A percentile compares a stretch with the other conserved stretches of the same genome.
Conservation (phyloP, 2,329 filamentous ascomycete species). For the Huntiella bhutanensis region DNA sequence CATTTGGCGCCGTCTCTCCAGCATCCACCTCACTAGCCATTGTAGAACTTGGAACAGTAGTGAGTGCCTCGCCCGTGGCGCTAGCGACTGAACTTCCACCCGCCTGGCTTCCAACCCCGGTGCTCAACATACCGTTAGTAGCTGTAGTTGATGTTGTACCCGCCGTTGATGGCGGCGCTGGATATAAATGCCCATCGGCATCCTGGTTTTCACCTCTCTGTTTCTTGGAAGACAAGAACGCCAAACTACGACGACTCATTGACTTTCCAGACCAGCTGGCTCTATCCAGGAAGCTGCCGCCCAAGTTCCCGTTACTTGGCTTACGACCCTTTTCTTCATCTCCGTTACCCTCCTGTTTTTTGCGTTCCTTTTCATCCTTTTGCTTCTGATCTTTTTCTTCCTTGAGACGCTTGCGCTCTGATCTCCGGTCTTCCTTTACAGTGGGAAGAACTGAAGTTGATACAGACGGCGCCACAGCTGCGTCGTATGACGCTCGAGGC, state of each 20-base stretch:
- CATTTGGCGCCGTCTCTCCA: not conserved
- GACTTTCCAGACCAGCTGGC: constrained; percentile 59
- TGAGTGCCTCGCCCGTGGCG: not conserved
- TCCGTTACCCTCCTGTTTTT: constrained; percentile 3
- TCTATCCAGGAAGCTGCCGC: constrained; percentile 37
- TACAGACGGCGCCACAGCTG: not conserved
- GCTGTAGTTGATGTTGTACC: not conserved
- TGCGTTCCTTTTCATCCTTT: constrained; percentile 20
- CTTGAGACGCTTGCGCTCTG: constrained; percentile 20
- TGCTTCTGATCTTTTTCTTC: constrained; percentile 26
- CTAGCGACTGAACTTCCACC: not conserved
- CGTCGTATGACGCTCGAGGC: not conserved
- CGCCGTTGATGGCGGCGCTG: constrained; percentile 1
- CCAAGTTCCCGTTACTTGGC: constrained; percentile 25
- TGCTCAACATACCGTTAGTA: not conserved
- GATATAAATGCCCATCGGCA: not conserved
- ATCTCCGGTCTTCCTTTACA: constrained; percentile 21
- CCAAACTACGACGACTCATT: constrained; percentile 57
- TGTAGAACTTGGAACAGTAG: not conserved
- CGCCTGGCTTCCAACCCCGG: not conserved
- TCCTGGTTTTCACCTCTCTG: constrained; percentile 11
- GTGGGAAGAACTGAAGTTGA: not conserved
- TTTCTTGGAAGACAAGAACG: constrained; percentile 36
- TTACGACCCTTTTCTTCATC: constrained; percentile 3
- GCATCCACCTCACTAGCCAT: not conserved